Evolutionary conservation across 805 yeast species (phyloP).

Genomic region (Starmerella kuoi): DNA sequence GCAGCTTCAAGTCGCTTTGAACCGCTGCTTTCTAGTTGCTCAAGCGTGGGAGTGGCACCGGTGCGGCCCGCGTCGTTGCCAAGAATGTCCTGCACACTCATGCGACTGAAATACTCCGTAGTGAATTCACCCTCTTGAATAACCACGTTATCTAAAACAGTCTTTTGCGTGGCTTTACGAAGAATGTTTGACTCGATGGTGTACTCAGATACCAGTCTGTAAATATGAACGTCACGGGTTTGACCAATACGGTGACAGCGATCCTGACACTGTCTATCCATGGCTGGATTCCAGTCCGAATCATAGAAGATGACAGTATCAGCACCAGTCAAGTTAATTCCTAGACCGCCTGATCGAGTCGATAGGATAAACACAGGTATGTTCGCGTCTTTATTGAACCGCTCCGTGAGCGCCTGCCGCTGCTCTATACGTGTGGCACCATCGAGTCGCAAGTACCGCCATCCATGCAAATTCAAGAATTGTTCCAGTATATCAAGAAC

Average conservation of each 20-base stretch:
- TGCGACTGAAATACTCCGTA: slow-evolving; percentile 83
- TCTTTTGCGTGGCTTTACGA: slow-evolving; percentile 86
- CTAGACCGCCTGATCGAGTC: slow-evolving; percentile 96
- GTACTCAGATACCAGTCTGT: slow-evolving; percentile 87
- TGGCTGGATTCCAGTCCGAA: slow-evolving; percentile 98
- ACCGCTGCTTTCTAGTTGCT: slow-evolving; percentile 22
- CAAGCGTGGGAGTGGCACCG: slow-evolving; percentile 22
- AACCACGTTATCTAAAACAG: slow-evolving; percentile 84
- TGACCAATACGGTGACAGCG: slow-evolving; percentile 99
- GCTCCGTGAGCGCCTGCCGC: slow-evolving; percentile 84
- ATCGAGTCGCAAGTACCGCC: slow-evolving; percentile 85
- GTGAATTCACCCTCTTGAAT: slow-evolving; percentile 98
- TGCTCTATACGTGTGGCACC: slow-evolving; percentile 97
- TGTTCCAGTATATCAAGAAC: slow-evolving; percentile 88
- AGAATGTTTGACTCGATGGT: slow-evolving; percentile 93
- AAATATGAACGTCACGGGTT: slow-evolving; percentile 93
- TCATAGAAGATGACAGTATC: slow-evolving; percentile 97
- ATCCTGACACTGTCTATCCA: slow-evolving; percentile 99
- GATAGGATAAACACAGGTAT: slow-evolving; percentile 87
- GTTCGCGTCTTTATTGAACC: slow-evolving; percentile 74
- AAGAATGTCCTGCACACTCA: slow-evolving; percentile 73
- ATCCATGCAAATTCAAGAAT: slow-evolving; percentile 87
- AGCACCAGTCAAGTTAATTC: slow-evolving; percentile 95
- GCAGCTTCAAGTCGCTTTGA: slow-evolving; percentile 37
- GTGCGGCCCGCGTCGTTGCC: slow-evolving; percentile 42